Evolutionary conservation across 73 alveolate genomes (phyloP).

Genomic region (Tetrahymena malaccensis): DNA sequence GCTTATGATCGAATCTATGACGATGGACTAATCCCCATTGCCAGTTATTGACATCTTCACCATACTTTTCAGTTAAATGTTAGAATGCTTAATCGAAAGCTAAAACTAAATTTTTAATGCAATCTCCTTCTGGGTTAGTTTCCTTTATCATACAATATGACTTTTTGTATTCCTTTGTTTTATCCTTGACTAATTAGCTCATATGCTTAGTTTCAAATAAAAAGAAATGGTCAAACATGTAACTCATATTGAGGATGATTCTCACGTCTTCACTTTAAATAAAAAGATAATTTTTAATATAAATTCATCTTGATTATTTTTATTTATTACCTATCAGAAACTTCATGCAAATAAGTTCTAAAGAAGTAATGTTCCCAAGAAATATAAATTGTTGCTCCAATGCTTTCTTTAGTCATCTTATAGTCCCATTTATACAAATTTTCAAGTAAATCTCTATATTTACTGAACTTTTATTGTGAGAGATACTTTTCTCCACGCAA

Average conservation of each 20-base stretch:
- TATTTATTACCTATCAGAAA: background rate
- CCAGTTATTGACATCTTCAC: slow-evolving; percentile 4
- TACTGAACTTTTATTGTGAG: background rate
- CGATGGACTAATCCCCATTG: slow-evolving; percentile 23
- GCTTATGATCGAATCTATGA: slow-evolving; percentile 14
- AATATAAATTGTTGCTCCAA: slow-evolving; percentile 13
- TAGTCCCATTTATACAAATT: slow-evolving; percentile 13
- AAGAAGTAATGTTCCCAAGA: slow-evolving; percentile 5
- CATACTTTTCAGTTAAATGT: background rate
- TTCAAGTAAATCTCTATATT: background rate
- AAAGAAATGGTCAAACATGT: slow-evolving; percentile 6
- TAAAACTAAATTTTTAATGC: slow-evolving; percentile 10
- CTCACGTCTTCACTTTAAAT: background rate
- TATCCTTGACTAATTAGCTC: background rate
- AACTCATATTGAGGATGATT: background rate
- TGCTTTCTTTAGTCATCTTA: background rate
- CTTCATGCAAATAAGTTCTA: background rate
- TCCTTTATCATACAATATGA: background rate
- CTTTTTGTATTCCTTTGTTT: background rate
- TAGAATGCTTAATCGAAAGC: slow-evolving; percentile 7
- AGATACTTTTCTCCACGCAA: background rate
- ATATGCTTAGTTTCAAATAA: background rate
- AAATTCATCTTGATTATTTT: background rate
- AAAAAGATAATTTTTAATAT: too few species aligned
- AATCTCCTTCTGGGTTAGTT: background rate